Evolutionary conservation across 116 monocot species (phyloP).

Genomic region (Dioscorea cayenensis): DNA sequence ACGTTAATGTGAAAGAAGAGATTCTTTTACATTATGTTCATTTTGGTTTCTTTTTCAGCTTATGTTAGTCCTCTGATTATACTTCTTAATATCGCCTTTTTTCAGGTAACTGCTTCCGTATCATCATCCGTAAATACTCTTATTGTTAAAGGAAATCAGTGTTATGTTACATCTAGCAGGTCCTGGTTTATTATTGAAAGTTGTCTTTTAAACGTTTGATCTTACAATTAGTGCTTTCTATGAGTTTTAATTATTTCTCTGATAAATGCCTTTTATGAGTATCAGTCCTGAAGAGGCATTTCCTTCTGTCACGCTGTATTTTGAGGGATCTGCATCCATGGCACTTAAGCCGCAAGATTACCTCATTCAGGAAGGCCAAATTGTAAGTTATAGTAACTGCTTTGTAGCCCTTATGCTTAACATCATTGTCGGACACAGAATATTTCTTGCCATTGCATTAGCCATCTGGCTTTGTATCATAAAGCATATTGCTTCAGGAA

Average conservation of each 20-base stretch:
- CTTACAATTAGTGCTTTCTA: no score
- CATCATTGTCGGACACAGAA: no score
- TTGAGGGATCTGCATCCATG: conserved; percentile 74
- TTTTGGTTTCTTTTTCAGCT: no score
- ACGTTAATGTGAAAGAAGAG: no score
- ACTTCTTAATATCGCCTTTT: background rate
- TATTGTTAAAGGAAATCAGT: conserved; percentile 60
- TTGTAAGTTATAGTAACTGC: conserved; percentile 39
- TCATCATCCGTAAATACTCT: conserved; percentile 39
- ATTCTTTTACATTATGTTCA: no score
- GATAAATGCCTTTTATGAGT: background rate
- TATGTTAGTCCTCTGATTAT: background rate
- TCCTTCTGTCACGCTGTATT: conserved; percentile 71
- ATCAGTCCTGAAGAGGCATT: conserved; percentile 57
- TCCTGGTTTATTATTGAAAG: conserved; percentile 5
- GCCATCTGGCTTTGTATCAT: no score
- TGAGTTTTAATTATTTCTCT: background rate
- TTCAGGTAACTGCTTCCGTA: conserved; percentile 59
- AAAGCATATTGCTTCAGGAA: no score
- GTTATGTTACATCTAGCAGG: conserved; percentile 71
- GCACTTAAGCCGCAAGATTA: conserved; percentile 74
- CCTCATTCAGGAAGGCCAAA: conserved; percentile 76
- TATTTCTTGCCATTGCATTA: no score
- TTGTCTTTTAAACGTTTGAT: no score
- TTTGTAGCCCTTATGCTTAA: no score